Evolutionary conservation across 768 basidiomycete genomes (phyloP), one percentile per base, ranked within the genome.

Genomic region (Kwoniella europaea): DNA sequence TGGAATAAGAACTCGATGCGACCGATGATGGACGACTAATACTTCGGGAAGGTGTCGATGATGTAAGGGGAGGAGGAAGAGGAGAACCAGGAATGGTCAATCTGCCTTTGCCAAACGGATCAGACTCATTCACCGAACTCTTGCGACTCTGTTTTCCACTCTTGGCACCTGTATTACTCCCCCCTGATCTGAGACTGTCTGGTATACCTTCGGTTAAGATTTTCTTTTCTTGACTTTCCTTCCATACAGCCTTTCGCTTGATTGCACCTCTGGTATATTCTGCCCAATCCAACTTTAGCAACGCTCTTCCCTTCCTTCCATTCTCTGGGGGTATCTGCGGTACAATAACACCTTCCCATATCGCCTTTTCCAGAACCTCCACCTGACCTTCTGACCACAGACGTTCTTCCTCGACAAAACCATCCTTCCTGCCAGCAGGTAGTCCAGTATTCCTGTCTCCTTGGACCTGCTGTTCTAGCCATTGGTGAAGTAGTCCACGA

Each of bases 271-370:
- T 16, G 2, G 67, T 63, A 68, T 71, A 75, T 10, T 20, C 54
- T 20, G 50, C 56, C 79, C 76, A 80, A 58, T 80, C 76, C 24
- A 74, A 24, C 18, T 71, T 67, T 18, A 79, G 52, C 13, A 79
- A 54, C 10, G 67, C 64, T 54, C 70, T 59, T 15, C 44, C 52
- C 4, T 53, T 56, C 13, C 35, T 54, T 6, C 54, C 60, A 10
- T 24, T 27, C n/a, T 68, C 42, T 16, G 4, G 29, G 10, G 22
- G 0, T 43, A 52, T 10, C 27, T 52, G 64, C 0, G 68, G 62
- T 12, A 67, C 24, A 16, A 79, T 46, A 27, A 57, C 55, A 13
- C 71, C 74, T 16, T 60, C 56, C 75, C 75, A 78, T 53, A 80
- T 67, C 3, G 74, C 75, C 29, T 68, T 67, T 53, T 80, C 79